Evolutionary conservation across 441 rosid species (phyloP).

Genomic region (Isatis lusitanica): DNA sequence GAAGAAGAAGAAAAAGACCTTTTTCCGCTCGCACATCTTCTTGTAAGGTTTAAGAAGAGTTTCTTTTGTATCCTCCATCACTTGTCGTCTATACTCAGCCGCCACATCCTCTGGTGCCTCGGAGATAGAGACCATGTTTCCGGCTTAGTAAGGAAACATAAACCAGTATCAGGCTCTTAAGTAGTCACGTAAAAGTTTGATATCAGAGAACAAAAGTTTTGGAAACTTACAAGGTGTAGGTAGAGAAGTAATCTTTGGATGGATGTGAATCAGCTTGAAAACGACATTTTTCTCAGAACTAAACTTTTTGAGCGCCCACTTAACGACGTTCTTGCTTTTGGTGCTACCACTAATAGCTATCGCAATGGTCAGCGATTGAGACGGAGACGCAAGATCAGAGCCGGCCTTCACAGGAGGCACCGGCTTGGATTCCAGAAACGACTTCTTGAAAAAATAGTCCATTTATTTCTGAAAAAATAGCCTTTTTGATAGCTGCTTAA

Average conservation of each 20-base stretch:
- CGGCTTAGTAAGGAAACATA: conserved; percentile 50
- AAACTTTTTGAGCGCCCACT: conserved; percentile 82
- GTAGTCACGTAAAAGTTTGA: not conserved
- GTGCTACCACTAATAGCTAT: conserved; percentile 65
- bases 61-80: conserved; percentile 55
- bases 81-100: conserved; percentile 62
- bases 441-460: conserved; percentile 26
- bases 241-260: conserved; percentile 53
- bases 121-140: conserved; percentile 60
- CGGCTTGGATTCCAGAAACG: not conserved
- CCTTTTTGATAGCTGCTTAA: not conserved
- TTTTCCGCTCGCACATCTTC: conserved; percentile 59
- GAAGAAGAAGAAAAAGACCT: conserved; percentile 43
- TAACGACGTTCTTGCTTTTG: conserved; percentile 60
- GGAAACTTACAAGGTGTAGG: conserved; percentile 75
- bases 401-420: not conserved
- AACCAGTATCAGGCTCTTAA: not conserved
- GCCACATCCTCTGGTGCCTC: conserved; percentile 82
- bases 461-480: not conserved
- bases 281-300: conserved; percentile 45
- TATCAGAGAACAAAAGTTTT: not conserved
- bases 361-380: conserved; percentile 44
- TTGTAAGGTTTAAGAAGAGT: conserved; percentile 64
- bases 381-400: conserved; percentile 37
- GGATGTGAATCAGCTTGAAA: conserved; percentile 71